These are phyloP conservation scores for Kwoniella europaea DNA, from an alignment of 768 basidiomycete species.

Conservation along the genomic window DNA sequence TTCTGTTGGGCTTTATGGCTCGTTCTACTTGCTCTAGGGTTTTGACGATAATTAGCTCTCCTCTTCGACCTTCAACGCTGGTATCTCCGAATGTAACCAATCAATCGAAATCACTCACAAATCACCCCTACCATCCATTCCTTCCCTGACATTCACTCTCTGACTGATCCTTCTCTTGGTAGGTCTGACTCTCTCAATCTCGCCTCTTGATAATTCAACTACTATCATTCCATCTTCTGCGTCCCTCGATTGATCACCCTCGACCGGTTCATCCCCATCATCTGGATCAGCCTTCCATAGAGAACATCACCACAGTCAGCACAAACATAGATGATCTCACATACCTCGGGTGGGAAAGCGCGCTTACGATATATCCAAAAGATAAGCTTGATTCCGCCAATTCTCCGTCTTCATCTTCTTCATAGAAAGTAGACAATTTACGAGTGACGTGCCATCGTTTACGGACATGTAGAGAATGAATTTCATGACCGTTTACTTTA, in stretches of 20 bases:
- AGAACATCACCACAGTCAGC: neutral
- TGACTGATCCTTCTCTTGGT: slow-evolving; percentile 11
- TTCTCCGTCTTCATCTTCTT: slow-evolving; percentile 10
- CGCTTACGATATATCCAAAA: slow-evolving; percentile 16
- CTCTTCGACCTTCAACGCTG: too few relatives aligned
- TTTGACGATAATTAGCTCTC: neutral
- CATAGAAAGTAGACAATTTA: slow-evolving; percentile 10
- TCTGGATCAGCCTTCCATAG: slow-evolving; percentile 6
- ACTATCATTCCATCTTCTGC: slow-evolving; percentile 8
- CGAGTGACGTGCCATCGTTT: slow-evolving; percentile 18
- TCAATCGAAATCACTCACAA: neutral
- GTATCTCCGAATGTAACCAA: too few relatives aligned
- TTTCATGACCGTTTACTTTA: neutral
- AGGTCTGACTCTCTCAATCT: slow-evolving; percentile 18
- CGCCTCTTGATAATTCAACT: slow-evolving; percentile 11
- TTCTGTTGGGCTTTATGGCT: slow-evolving; percentile 1
- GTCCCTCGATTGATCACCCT: neutral
- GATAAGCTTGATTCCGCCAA: slow-evolving; percentile 10
- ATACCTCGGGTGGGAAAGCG: too few relatives aligned
- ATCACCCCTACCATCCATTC: neutral
- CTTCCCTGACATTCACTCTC: slow-evolving; percentile 1
- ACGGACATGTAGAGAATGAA: slow-evolving; percentile 12
- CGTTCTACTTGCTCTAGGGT: neutral
- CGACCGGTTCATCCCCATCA: neutral
- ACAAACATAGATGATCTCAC: neutral